Evolutionary conservation across 2,329 filamentous ascomycete genomes (phyloP), one percentile per base, ranked within the genome.

Genomic region (Xylaria sp.): DNA sequence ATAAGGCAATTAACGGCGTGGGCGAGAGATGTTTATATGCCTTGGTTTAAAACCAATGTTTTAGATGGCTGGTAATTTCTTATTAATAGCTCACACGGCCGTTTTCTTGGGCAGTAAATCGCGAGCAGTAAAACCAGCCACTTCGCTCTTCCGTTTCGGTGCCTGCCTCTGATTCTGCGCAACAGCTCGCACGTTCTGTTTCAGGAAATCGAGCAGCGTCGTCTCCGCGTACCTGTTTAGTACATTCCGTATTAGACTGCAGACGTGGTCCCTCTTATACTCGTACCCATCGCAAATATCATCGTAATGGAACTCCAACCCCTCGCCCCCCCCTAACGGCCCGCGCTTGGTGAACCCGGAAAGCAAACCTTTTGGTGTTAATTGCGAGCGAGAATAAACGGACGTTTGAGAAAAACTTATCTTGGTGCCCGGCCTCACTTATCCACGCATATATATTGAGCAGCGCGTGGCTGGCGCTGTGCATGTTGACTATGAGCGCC

Each of bases 351-450:
- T 62, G 50, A 19, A 21, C 36, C 27, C 50, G 50, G 27, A 51
- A 11, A 11, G 3, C 11, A 24, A 62, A 47, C 24, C 48, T 2
- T 14, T 55, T 1, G 2, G 50, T 39, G 39, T 55, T 62, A 50
- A 62, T 57, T 17, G 42, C 51, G 12, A 63, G 36, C n/a, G 61
- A 63, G 27, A 63, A 63, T 39, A 63, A 6, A n/a, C 53, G 61
- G 19, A 63, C 61, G 5, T 63, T n/a, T 2, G 2, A n/a, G 61
- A 63, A 63, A 19, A 63, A 63, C 6, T 11, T 27, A 2, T 57
- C 39, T 30, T 36, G 1, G 6, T 57, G n/a, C n/a, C 61, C 19
- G 1, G 61, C 61, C 19, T 11, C 30, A n/a, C 19, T 42, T 39
- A 63, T 63, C 51, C 51, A 63, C 27, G 19, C 17, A 14, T 50